Evolutionary conservation across 1,139 yeast species (phyloP), one percentile per base, ranked within the genome.

Genomic region (Candida glucosophila): DNA sequence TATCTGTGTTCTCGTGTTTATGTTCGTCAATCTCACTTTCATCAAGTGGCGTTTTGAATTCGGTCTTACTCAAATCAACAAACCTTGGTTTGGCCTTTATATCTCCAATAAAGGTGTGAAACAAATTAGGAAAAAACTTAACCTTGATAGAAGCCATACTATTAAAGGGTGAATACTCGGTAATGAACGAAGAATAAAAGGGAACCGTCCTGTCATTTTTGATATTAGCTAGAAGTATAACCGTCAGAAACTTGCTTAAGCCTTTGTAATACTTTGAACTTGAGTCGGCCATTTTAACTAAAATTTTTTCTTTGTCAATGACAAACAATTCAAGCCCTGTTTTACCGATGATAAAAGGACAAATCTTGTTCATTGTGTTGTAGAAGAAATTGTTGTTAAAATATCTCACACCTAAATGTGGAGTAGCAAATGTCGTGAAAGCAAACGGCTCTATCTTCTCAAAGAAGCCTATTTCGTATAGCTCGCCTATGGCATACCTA

Each of bases 351-450:
- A 81, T 42, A 32, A 63, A 63, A 2, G 73, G 59, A 0, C 95
- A 95, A 12, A 78, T 28, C 7, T 52, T 41, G 40, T 80, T 81
- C 28, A 81, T 55, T 1, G 70, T 26, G 9, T 47, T 40, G 29
- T 73, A 69, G 31, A 67, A 55, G 7, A 64, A 31, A 7, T 59
- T 49, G 7, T 56, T 49, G 11, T 52, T 51, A 40, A 59, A 67
- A 39, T 70, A 71, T 23, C 64, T 65, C 8, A 80, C 67, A 1
- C 95, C 95, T 5, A 83, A 58, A 53, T 88, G 96, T 1, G 97
- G 97, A 2, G 95, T 77, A 2, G 96, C 96, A 58, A 86, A 79
- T 0, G 95, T 81, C 10, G 86, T 66, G 44, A 78, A 79, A 26
- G 73, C 56, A 2, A 69, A 54, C 0, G 95, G 95, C 36, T 67